These are phyloP conservation scores for Athelia psychrophila DNA, from an alignment of 1,284 basidiomycete species.

Conservation along the genomic window DNA sequence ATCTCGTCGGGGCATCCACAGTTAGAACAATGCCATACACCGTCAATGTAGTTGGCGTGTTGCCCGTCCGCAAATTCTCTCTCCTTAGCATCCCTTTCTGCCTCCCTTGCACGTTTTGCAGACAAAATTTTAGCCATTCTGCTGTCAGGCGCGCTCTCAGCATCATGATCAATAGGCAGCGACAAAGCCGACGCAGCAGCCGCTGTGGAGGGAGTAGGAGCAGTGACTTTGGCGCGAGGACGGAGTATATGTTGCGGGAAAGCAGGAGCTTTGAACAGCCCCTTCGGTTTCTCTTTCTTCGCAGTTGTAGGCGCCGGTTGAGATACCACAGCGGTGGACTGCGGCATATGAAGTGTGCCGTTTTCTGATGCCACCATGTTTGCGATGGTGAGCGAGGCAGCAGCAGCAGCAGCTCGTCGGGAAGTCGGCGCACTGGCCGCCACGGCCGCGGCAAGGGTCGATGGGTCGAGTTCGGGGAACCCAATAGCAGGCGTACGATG, in stretches of 20 bases:
- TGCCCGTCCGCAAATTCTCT: slow-evolving; percentile 79
- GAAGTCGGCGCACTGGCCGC: slow-evolving; percentile 66
- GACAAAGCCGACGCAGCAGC: slow-evolving; percentile 55
- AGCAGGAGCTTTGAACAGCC: slow-evolving; percentile 68
- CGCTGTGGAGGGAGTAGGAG: slow-evolving; percentile 64
- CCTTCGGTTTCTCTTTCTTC: slow-evolving; percentile 63
- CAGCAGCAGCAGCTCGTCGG: slow-evolving; percentile 80
- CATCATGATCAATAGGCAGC: slow-evolving; percentile 58
- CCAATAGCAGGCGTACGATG: slow-evolving; percentile 86
- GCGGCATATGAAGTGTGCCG: slow-evolving; percentile 54
- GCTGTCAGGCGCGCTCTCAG: slow-evolving; percentile 45
- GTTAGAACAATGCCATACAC: slow-evolving; percentile 90
- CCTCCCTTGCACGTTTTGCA: slow-evolving; percentile 66
- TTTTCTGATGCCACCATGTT: slow-evolving; percentile 85
- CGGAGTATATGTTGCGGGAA: slow-evolving; percentile 54
- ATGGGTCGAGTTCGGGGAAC: slow-evolving; percentile 75
- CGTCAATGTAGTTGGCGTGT: slow-evolving; percentile 78
- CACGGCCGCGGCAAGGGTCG: slow-evolving; percentile 59
- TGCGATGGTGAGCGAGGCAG: slow-evolving; percentile 76
- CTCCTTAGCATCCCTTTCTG: slow-evolving; percentile 78
- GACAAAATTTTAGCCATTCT: slow-evolving; percentile 43
- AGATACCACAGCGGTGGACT: slow-evolving; percentile 42
- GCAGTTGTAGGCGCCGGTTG: slow-evolving; percentile 42
- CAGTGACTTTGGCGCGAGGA: slow-evolving; percentile 53
- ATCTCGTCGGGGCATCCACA: slow-evolving; percentile 87